phyloP scores from a whole-genome alignment of 2,329 filamentous ascomycete species.

The Diaporthe destruens region DNA sequence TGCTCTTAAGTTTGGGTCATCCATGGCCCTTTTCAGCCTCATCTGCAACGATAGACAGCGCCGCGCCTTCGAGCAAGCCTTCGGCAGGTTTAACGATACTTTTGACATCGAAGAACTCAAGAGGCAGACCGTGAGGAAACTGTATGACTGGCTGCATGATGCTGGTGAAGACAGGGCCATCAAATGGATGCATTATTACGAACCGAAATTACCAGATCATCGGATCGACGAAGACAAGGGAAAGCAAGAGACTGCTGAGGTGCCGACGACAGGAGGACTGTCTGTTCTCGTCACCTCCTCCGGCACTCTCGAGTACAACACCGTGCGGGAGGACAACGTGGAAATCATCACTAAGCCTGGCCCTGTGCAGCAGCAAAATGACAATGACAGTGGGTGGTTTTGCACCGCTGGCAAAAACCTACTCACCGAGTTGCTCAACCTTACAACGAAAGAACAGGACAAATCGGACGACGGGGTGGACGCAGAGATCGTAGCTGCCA shows the following conservation, averaged over 20 bases:
- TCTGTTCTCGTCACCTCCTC: not conserved
- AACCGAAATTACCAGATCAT: too few species aligned
- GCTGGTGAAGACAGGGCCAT: not conserved
- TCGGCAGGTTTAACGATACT: not conserved
- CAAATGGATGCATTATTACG: not conserved
- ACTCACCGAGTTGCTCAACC: not conserved
- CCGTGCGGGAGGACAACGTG: too few species aligned
- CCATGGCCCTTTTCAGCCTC: not conserved
- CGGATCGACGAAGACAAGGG: not conserved
- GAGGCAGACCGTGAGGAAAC: accelerated
- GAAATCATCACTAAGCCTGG: too few species aligned
- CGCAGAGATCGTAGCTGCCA: not conserved
- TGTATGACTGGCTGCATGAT: not conserved
- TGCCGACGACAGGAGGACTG: not conserved
- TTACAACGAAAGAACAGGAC: not conserved
- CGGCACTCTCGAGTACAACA: not conserved
- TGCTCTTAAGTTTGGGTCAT: not conserved
- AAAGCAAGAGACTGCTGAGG: not conserved
- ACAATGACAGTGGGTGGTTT: too few species aligned
- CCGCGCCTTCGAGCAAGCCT: not conserved
- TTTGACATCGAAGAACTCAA: too few species aligned
- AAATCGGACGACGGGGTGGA: not conserved
- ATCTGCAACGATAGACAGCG: not conserved
- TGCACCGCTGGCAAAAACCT: not conserved
- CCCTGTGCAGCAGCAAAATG: too few species aligned